Evolutionary conservation across 1,284 basidiomycete species (phyloP), one percentile per base, ranked within the genome.

Genomic region (Cryptococcus sp.): DNA sequence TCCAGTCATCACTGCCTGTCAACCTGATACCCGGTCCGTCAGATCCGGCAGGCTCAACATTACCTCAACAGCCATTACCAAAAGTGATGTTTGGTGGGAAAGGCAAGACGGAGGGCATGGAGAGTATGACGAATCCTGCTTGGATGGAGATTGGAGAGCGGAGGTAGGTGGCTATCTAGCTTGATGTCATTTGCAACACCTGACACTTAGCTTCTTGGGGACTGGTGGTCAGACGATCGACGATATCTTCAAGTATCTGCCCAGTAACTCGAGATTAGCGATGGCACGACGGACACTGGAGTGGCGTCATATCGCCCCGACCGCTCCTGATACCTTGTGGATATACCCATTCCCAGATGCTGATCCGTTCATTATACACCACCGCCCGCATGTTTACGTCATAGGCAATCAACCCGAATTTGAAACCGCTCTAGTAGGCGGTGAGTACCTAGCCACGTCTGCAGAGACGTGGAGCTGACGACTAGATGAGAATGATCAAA

Each of bases 251-350:
- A 94, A 91, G 73, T 98, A 99, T 75, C 55, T 77, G 23, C 73
- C 74, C 2, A 59, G 62, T 7, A 59, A 59, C 37, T 62, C 66
- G n/a, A 79, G 86, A 21, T 73, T 97, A 36, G 80, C 80, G 3
- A 82, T 97, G 63, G 84, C 90, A 2, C 80, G 83, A 58, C 80
- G 85, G 45, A 93, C 91, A 14, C 79, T 99, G 11, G 83, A 82
- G 65, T 98, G 93, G 96, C 81, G 91, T 56, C 96, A 98, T 75
- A 83, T 97, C 63, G 94, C 96, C 10, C 96, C 96, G 0, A 98
- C 94, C 1, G 92, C 94, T 13, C 96, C 96, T 13, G 96, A 99
- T 74, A 99, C 96, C 1, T 80, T 99, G 1, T 98, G 92, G 91
- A 97, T 94, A 67, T 94, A 97, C 71, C 96, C 96, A 9, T 98